A percentile compares a stretch with the other conserved stretches of the same genome.
Evolutionary conservation across 306 rosid genomes (phyloP).

Genomic region (Hylodesmum podocarpum): DNA sequence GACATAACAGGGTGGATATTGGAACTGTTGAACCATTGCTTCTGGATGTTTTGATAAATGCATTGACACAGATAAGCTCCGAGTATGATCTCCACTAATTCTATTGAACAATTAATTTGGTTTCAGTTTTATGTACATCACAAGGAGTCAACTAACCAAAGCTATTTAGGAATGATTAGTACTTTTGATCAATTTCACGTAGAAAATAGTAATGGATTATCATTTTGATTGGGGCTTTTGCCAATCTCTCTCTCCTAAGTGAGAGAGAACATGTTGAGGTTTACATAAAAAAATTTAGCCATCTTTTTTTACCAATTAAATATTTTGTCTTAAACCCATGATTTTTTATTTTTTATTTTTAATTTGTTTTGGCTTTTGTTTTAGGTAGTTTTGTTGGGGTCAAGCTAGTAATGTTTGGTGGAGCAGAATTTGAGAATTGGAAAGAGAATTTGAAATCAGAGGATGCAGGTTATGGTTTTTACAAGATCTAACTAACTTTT

Average conservation of each 20-base stretch:
- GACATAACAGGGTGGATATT: constrained; percentile 74
- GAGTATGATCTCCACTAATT: constrained; percentile 70
- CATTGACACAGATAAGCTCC: constrained; percentile 84
- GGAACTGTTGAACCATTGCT: constrained; percentile 80
- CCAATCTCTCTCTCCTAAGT: not conserved
- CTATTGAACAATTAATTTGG: not conserved
- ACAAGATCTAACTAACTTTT: constrained; percentile 54
- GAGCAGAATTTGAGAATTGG: constrained; percentile 82
- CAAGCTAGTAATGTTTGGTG: constrained; percentile 84
- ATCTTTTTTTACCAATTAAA: not conserved
- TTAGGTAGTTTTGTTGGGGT: constrained; percentile 65
- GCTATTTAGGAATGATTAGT: constrained; percentile 1
- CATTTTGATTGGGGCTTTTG: not conserved
- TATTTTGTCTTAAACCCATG: not conserved
- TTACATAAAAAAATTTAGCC: not conserved
- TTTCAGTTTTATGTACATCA: not conserved
- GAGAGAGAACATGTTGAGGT: not conserved
- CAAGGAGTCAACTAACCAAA: not conserved
- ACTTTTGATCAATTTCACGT: not conserved
- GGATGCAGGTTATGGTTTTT: constrained; percentile 68
- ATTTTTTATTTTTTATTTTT: not conserved
- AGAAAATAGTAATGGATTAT: not conserved
- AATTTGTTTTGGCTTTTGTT: too few relatives aligned
- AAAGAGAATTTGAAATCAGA: constrained; percentile 78
- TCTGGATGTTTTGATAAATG: constrained; percentile 84